Evolutionary conservation across 495 filamentous ascomycete genomes (phyloP), one percentile per base, ranked within the genome.

Genomic region (Daldinia decipiens): DNA sequence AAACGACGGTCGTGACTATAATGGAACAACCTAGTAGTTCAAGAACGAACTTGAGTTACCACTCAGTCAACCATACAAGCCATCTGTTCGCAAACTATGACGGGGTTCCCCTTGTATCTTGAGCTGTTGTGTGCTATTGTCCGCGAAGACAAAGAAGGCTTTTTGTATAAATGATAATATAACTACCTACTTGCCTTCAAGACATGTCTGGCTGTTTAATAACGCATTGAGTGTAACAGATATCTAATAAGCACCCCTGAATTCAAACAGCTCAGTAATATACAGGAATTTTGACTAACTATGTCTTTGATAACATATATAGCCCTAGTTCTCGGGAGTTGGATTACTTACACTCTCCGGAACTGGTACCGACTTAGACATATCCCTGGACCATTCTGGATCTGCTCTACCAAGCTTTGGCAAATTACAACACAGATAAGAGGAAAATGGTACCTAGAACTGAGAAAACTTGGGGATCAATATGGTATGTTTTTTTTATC

Each of bases 381-480:
- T 39, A 72, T 72, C n/a, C 70, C 70, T 0, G 70, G 70, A 1
- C 38, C 60, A 8, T 61, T 68, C 40, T 72, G 64, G 70, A 54
- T 68, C 3, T 72, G 50, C 8, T 58, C 43, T 17, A 27, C 70
- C 24, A 72, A 72, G 27, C 2, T 68, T 2, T 72, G 70, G 65
- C 65, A 68, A 24, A 9, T 68, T 24, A 40, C 2, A 4, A 68
- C 61, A 3, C 70, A 72, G 52, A 53, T 72, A n/a, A 43, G 8
- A 11, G 70, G 70, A 0, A 47, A 36, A 21, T 72, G 70, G 70
- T 31, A 72, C 21, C 26, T 68, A 13, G 60, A 72, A 50, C 19
- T 65, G 3, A 68, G 12, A 27, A 57, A 65, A 27, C 65, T 68
- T 13, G 70, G 70, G 0, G 65, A 72, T 15, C 38, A 53, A 21